phyloP scores from a whole-genome alignment of 1,139 yeast genomes.

The Diutina ranongensis region DNA sequence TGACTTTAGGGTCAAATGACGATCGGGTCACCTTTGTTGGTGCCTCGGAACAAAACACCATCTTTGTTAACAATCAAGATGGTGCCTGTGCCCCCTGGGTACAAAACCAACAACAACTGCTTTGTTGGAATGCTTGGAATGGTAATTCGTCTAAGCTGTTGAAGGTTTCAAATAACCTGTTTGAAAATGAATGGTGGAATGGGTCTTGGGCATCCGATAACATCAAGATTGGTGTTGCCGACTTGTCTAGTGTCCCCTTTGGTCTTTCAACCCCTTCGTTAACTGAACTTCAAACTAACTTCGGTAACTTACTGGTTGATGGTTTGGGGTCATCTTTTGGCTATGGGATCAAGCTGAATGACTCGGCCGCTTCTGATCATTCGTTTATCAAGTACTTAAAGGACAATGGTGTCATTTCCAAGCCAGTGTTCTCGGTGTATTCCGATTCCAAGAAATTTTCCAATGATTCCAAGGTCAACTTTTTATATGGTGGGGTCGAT shows the following conservation, averaged over 20 bases:
- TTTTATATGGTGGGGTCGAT: conserved; percentile 1
- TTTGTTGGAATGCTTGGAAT: conserved; percentile 3
- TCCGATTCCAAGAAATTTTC: neutral
- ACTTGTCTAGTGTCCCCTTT: neutral
- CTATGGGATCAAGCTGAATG: conserved; percentile 2
- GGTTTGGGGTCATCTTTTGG: conserved; percentile 2
- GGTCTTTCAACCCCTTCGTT: neutral
- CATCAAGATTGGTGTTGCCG: neutral
- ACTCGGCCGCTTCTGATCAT: neutral
- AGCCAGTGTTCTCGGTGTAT: neutral
- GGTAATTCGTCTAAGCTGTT: neutral
- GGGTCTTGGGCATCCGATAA: conserved; percentile 3
- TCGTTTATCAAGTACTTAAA: neutral
- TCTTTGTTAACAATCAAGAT: neutral
- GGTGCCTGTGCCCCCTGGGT: neutral
- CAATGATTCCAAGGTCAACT: neutral
- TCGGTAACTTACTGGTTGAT: neutral
- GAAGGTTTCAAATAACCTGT: neutral
- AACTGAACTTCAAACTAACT: neutral
- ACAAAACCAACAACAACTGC: neutral
- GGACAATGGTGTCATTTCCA: neutral
- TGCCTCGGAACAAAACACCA: neutral
- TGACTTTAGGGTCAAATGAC: neutral
- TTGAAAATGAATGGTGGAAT: conserved; percentile 2
- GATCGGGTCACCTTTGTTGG: neutral